A percentile compares a stretch with the other conserved stretches of the same genome.
Evolutionary conservation across 1,284 basidiomycete species (phyloP).

Genomic region (Pseudozyma tsukubaensis): DNA sequence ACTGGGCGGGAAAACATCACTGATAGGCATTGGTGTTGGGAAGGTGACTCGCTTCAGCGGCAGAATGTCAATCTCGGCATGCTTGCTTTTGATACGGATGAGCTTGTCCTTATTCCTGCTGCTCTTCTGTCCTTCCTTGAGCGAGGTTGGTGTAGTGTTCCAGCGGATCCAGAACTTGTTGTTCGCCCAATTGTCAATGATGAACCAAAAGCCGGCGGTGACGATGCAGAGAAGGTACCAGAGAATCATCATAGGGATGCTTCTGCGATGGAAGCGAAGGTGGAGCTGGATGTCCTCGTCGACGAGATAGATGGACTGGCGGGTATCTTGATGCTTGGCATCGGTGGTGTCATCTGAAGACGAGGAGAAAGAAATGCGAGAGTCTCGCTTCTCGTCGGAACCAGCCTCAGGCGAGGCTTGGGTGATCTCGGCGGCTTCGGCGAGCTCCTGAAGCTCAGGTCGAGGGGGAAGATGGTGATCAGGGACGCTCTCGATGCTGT

Average conservation of each 20-base stretch:
- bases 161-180: constrained; percentile 49
- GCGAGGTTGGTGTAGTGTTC: constrained; percentile 20
- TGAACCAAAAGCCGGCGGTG: constrained; percentile 45
- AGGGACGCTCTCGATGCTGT: constrained; percentile 15
- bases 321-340: not conserved
- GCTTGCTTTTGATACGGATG: constrained; percentile 47
- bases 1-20: constrained; percentile 25
- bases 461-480: constrained; percentile 41
- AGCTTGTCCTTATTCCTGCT: constrained; percentile 23
- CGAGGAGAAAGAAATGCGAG: constrained; percentile 21
- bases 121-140: not conserved
- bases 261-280: constrained; percentile 42
- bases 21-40: constrained; percentile 12
- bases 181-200: constrained; percentile 42
- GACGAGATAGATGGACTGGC: constrained; percentile 46
- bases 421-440: constrained; percentile 3
- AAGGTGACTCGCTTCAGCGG: constrained; percentile 39
- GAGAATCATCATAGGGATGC: constrained; percentile 17
- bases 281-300: constrained; percentile 51
- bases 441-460: constrained; percentile 26
- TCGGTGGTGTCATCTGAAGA: constrained; percentile 4
- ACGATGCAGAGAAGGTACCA: constrained; percentile 48
- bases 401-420: not conserved
- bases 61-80: constrained; percentile 40
- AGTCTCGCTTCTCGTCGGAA: constrained; percentile 15